Base-by-base conservation (phyloP, 2,329 filamentous ascomycete species). In the Septoria linicola region DNA sequence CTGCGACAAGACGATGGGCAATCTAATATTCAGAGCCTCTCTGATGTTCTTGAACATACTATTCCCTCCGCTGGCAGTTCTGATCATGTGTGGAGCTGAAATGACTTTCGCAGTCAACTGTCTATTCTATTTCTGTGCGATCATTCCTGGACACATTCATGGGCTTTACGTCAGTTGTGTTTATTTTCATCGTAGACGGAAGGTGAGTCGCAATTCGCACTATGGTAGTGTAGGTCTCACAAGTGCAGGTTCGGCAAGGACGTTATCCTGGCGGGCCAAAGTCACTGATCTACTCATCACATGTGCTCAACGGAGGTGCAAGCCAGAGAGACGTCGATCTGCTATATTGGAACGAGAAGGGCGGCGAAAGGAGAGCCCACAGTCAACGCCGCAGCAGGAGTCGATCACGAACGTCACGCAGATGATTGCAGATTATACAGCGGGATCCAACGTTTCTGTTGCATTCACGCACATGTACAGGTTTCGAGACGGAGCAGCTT, bases 111-210 rank as follows among this genome's bases (percentile, higher is more conserved):
- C 68, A 35, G 53, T 73, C 32, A 73, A 72, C 54, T 68, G 69
- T 61, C 37, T 66, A 31, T 62, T 73, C 30, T 73, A 73, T 57
- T 42, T 73, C 27, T 64, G 68, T n/a, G 71, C 69, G 6, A 64
- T 73, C 17, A 65, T 73, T 6, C 72, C 70, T 2, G 66, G 62
- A 3, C 70, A 73, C 49, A 57, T 72, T 3, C 71, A 74, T 51
- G 70, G 68, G 34, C 73, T 73, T 58, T 73, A 72, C 55, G 65
- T 73, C 43, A 66, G 61, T 23, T 66, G 66, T 50, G 67, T 65
- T 0, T 74, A 72, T 54, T 73, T 72, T 57, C 66, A 67, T 35
- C 63, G 71, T 25, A 63, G 67, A 39, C 60, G 61, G 3, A 70
- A 69, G 57, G 66, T 68, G 23, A 23, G 21, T 41, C 20, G 31